Base-by-base conservation (phyloP, 768 basidiomycete species). In the Trametes meyenii region DNA sequence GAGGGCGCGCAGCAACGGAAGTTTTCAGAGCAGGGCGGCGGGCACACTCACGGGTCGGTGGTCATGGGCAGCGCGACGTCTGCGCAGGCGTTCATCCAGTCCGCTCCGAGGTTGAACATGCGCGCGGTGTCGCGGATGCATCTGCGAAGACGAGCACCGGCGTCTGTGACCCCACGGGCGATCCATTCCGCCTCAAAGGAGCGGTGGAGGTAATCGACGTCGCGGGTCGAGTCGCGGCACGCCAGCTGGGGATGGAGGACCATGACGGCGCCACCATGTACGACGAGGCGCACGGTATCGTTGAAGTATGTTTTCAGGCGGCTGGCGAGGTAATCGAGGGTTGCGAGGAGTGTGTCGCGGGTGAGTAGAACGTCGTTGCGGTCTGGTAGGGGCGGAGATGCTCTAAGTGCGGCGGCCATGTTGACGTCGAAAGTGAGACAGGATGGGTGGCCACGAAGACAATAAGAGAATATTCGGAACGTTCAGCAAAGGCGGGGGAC, bases 1-100 rank as follows among this genome's bases (percentile, higher is more conserved):
- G 48, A 38, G 35, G 29, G 51, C 19, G 40, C 23, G 50, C 53
- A 60, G 33, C 48, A 45, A 33, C 29, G 21, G 54, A 35, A 45
- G 38, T n/a, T n/a, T 44, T 42, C 21, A 17, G 48, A 40, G 29
- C 36, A 40, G 24, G 45, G 45, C 45, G 14, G 16, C 29, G 42
- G 80, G 86, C 67, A 88, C 85, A 86, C 84, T 61, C 74, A 58
- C 57, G 57, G 57, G 42, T 58, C 49, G 39, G 49, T 71, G 19
- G 84, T 82, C 80, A 86, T 81, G 16, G 89, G 88, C 50, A 90
- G 76, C 2, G 88, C 86, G 14, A 88, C 78, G 63, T 90, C 89
- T 0, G 89, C 85, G 64, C 88, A 85, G 4, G 84, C 81, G 58
- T 90, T 90, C 88, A 90, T 88, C 89, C 89, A 90, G 70, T 90